Conservation (phyloP, 805 yeast species). For the Lachancea waltii region DNA sequence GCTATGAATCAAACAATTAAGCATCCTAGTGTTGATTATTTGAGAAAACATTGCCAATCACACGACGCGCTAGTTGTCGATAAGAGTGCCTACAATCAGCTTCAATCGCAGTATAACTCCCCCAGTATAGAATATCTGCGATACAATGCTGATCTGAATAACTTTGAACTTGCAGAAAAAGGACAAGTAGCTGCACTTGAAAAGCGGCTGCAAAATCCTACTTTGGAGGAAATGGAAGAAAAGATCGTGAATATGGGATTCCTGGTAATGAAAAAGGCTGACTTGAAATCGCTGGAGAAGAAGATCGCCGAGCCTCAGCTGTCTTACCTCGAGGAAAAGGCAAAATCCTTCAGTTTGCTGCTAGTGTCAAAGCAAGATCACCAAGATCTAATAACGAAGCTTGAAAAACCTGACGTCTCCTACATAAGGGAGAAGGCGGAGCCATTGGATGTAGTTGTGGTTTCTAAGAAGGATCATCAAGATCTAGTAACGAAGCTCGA, state of each 20-base stretch:
- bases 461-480: constrained; percentile 12
- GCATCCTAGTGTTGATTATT: constrained; percentile 28
- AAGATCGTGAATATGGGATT: too few relatives aligned
- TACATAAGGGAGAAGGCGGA: constrained; percentile 1
- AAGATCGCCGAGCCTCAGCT: neutral
- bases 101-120: neutral
- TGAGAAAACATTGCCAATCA: neutral
- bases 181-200: constrained; percentile 18
- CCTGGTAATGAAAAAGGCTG: too few relatives aligned
- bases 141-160: constrained; percentile 27
- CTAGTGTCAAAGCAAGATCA: neutral
- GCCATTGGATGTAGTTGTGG: neutral
- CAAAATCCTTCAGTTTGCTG: neutral
- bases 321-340: constrained; percentile 1
- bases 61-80: neutral
- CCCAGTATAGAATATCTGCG: constrained; percentile 13
- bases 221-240: neutral
- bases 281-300: neutral
- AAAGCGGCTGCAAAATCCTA: constrained; percentile 4
- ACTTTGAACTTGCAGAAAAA: constrained; percentile 24
- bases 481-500: constrained; percentile 12
- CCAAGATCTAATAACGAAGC: neutral
- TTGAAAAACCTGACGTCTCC: neutral
- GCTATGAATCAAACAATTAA: constrained; percentile 13
- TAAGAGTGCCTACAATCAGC: neutral